Percentiles rank a stretch among this genome's conserved stretches.
Evolutionary conservation across 805 yeast species (phyloP).

Genomic region (Lachancea fermentati): DNA sequence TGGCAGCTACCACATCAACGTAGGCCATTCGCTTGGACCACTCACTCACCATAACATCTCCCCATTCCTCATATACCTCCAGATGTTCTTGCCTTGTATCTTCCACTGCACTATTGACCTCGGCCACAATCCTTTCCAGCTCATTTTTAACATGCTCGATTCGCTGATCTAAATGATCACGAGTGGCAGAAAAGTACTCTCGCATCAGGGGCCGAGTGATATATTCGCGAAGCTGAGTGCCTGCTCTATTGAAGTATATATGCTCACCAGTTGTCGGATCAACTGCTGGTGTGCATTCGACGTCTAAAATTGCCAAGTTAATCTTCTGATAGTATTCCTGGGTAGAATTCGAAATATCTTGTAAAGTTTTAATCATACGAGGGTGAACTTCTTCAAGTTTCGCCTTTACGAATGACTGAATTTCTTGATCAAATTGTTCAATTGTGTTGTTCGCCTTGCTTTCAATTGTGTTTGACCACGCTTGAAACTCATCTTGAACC

Average conservation of each 20-base stretch:
- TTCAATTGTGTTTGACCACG: constrained; percentile 35
- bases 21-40: constrained; percentile 55
- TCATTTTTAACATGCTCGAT: constrained; percentile 32
- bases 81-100: constrained; percentile 42
- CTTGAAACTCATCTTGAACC: constrained; percentile 33
- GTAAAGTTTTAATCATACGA: constrained; percentile 32
- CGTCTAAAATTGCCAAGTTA: constrained; percentile 33
- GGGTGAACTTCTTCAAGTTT: constrained; percentile 28
- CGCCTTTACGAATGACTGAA: constrained; percentile 27
- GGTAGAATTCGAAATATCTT: constrained; percentile 27
- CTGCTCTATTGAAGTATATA: constrained; percentile 32
- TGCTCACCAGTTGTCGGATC: constrained; percentile 31
- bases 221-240: constrained; percentile 33
- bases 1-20: constrained; percentile 27
- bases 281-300: constrained; percentile 33
- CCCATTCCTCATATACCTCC: constrained; percentile 69
- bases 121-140: constrained; percentile 28
- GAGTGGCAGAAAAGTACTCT: constrained; percentile 34
- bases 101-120: constrained; percentile 34
- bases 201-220: constrained; percentile 46
- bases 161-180: constrained; percentile 26
- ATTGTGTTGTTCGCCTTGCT: constrained; percentile 37
- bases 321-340: constrained; percentile 25
- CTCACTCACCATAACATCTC: constrained; percentile 59
- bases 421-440: constrained; percentile 35